phyloP scores from a whole-genome alignment of 2,329 filamentous ascomycete species.

The Xenoacremonium recifei region DNA sequence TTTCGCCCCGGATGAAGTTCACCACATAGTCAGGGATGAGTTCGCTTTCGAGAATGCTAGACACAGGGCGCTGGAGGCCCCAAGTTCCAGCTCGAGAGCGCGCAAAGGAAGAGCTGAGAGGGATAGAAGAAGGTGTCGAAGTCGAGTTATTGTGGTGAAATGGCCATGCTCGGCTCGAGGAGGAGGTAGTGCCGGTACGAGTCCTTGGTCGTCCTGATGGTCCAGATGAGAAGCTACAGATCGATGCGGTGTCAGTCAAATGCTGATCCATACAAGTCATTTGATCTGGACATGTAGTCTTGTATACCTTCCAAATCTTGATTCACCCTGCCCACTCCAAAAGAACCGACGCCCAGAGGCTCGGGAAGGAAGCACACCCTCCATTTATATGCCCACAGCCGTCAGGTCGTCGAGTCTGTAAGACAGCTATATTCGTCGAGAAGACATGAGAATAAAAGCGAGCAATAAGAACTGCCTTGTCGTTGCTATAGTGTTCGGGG shows the following conservation, averaged over 20 bases:
- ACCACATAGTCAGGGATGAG: slow-evolving; percentile 56
- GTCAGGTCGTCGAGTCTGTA: slow-evolving; percentile 1
- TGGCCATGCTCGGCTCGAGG: slow-evolving; percentile 24
- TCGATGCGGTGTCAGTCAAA: background rate
- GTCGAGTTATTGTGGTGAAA: slow-evolving; percentile 27
- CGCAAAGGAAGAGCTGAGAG: slow-evolving; percentile 20
- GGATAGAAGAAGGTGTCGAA: slow-evolving; percentile 19
- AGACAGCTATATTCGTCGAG: slow-evolving; percentile 5
- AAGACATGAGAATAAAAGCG: slow-evolving; percentile 2
- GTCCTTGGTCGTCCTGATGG: slow-evolving; percentile 17
- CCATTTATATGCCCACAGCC: slow-evolving; percentile 11
- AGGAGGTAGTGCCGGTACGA: slow-evolving; percentile 25
- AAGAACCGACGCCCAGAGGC: slow-evolving; percentile 22
- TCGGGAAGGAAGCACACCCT: slow-evolving; percentile 14
- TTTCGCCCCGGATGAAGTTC: slow-evolving; percentile 55
- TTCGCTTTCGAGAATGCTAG: slow-evolving; percentile 37
- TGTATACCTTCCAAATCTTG: slow-evolving; percentile 25
- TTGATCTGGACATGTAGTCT: slow-evolving; percentile 7
- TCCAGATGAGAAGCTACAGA: slow-evolving; percentile 5
- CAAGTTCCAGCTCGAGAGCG: slow-evolving; percentile 22
- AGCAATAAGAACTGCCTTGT: background rate
- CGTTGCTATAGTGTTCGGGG: background rate
- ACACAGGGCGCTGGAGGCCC: slow-evolving; percentile 27
- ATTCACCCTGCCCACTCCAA: slow-evolving; percentile 22
- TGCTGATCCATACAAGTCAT: background rate